phyloP scores from a whole-genome alignment of 768 basidiomycete species.

The Leccinum disarticulatum region DNA sequence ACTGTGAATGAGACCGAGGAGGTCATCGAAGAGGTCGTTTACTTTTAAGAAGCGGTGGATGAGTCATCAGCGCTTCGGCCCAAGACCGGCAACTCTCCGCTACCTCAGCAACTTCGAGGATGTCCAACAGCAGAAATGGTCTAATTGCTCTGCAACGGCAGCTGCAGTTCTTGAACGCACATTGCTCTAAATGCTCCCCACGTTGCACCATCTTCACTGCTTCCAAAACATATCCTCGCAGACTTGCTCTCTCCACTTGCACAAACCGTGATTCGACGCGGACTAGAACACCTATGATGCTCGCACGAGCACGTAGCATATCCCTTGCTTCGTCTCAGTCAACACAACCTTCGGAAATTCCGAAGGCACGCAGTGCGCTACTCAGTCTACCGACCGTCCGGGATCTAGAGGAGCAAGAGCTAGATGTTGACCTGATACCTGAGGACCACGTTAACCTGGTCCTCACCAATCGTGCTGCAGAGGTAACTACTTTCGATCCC shows the following conservation, averaged over 20 bases:
- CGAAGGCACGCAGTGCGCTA: constrained; percentile 47
- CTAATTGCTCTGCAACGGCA: background rate
- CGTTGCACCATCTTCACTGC: background rate
- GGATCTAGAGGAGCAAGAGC: constrained; percentile 58
- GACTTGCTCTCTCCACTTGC: background rate
- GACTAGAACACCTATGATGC: background rate
- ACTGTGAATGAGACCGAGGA: constrained; percentile 80
- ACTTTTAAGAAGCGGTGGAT: background rate
- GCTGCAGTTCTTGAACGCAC: background rate
- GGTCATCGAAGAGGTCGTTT: constrained; percentile 14
- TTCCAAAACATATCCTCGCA: background rate
- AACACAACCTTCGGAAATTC: constrained; percentile 39
- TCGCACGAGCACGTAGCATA: background rate
- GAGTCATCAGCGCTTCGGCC: constrained; percentile 5
- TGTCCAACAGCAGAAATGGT: constrained; percentile 2
- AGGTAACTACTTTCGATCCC: constrained; percentile 27
- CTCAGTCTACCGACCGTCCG: constrained; percentile 50
- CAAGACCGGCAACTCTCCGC: background rate
- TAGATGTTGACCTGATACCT: constrained; percentile 60
- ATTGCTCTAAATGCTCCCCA: background rate
- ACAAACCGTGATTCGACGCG: background rate
- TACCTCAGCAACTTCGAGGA: background rate
- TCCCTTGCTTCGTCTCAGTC: constrained; percentile 22
- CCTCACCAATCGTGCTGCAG: constrained; percentile 74
- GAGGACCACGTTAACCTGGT: constrained; percentile 52